phyloP scores from a whole-genome alignment of 208 protist species.

The Leishmania turanica region DNA sequence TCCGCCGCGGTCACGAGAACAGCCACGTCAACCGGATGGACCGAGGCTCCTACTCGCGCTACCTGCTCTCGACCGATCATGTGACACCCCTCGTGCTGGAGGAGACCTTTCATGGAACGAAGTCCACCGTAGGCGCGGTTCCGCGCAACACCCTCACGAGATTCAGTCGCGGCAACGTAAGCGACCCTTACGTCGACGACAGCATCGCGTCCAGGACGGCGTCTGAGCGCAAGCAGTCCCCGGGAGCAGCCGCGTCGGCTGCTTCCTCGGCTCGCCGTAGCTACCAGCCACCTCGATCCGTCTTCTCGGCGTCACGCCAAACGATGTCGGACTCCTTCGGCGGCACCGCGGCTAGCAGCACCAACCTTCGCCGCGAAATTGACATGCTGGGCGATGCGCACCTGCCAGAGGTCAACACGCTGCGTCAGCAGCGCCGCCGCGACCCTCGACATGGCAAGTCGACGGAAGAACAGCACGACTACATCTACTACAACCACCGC shows the following conservation, averaged over 20 bases:
- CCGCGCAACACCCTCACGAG: constrained; percentile 33
- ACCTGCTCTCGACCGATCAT: constrained; percentile 52
- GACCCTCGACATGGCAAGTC: constrained; percentile 45
- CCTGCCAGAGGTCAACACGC: constrained; percentile 44
- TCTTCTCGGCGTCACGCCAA: neutral
- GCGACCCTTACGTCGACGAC: neutral
- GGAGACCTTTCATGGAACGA: constrained; percentile 46
- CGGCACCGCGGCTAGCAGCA: constrained; percentile 27
- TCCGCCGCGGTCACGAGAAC: constrained; percentile 66
- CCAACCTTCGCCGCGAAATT: constrained; percentile 55
- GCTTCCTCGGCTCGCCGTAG: neutral
- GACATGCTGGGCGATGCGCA: constrained; percentile 53
- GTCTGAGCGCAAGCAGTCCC: neutral
- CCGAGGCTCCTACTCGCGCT: constrained; percentile 70
- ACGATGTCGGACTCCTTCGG: constrained; percentile 11
- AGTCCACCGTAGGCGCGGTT: constrained; percentile 38
- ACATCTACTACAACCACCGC: constrained; percentile 87
- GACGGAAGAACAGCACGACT: constrained; percentile 36
- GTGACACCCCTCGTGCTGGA: constrained; percentile 34
- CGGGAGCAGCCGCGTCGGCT: neutral
- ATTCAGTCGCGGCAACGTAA: neutral
- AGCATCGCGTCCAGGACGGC: neutral
- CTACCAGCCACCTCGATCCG: neutral
- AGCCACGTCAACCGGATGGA: constrained; percentile 81
- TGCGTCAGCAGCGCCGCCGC: constrained; percentile 51